Evolutionary conservation across 176 grass and related monocot species (phyloP).

Genomic region (Musa troglodytarum): DNA sequence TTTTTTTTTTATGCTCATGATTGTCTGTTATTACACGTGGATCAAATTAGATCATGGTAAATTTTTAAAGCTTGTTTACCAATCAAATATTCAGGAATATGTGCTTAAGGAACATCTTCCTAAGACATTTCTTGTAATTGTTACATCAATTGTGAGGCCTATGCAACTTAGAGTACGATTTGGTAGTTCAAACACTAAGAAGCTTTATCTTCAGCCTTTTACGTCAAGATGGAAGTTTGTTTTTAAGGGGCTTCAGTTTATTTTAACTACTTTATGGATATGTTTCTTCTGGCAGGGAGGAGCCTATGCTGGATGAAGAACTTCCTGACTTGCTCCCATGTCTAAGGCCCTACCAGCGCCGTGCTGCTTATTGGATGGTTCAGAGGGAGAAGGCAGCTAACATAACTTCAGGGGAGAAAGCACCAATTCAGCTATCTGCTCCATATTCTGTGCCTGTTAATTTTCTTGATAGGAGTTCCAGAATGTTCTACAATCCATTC

Average conservation of each 20-base stretch:
- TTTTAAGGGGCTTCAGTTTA: constrained; percentile 11
- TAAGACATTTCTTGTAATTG: not conserved
- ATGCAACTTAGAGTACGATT: not conserved
- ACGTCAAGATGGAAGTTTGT: not conserved
- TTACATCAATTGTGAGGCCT: not conserved
- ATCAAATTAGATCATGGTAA: not conserved
- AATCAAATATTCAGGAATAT: not conserved
- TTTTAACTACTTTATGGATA: constrained; percentile 20
- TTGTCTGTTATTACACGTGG: not conserved
- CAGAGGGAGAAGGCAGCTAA: constrained; percentile 49
- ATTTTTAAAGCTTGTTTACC: not conserved
- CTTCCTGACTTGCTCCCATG: constrained; percentile 68
- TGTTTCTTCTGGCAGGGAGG: constrained; percentile 29
- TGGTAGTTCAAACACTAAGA: not conserved
- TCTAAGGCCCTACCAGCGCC: constrained; percentile 83
- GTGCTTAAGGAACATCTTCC: not conserved
- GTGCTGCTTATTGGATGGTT: constrained; percentile 96
- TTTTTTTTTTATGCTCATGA: not conserved
- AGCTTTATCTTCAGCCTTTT: not conserved
- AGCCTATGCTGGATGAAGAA: constrained; percentile 42
- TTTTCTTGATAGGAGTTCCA: constrained; percentile 55
- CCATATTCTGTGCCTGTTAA: constrained; percentile 72
- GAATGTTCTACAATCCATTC: constrained; percentile 99
- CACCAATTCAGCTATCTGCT: constrained; percentile 30
- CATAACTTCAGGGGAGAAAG: constrained; percentile 11